A percentile compares a stretch with the other conserved stretches of the same genome.
These are phyloP conservation scores for Apiotrichum porosum DNA, from an alignment of 1,284 basidiomycete species.

Conservation along the genomic window DNA sequence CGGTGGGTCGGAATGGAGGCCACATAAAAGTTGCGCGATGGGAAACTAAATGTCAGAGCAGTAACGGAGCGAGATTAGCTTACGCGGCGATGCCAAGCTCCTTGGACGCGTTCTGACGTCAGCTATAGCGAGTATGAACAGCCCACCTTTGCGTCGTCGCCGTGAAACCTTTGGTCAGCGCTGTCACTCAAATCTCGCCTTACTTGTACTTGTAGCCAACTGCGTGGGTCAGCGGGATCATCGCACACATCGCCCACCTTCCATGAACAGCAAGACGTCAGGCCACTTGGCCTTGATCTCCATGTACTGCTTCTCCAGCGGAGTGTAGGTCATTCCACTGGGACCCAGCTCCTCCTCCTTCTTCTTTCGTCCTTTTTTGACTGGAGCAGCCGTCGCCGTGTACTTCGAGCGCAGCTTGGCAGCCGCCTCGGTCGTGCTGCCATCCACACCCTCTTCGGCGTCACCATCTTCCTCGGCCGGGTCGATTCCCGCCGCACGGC, in stretches of 20 bases:
- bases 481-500: slow-evolving; percentile 13
- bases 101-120: slow-evolving; percentile 62
- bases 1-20: slow-evolving; percentile 80
- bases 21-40: slow-evolving; percentile 70
- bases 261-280: slow-evolving; percentile 74
- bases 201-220: slow-evolving; percentile 77
- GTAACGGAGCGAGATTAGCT: slow-evolving; percentile 14
- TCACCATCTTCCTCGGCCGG: slow-evolving; percentile 11
- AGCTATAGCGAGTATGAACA: too few species aligned
- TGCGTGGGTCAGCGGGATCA: slow-evolving; percentile 13
- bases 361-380: slow-evolving; percentile 28
- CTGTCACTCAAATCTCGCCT: slow-evolving; percentile 2
- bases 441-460: slow-evolving; percentile 18
- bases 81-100: slow-evolving; percentile 69
- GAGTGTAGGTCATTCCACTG: slow-evolving; percentile 72
- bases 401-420: slow-evolving; percentile 32
- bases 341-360: slow-evolving; percentile 61
- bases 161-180: slow-evolving; percentile 60
- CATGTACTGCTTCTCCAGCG: slow-evolving; percentile 73
- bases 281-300: slow-evolving; percentile 67
- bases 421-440: slow-evolving; percentile 17
- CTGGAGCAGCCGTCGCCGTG: slow-evolving; percentile 21
- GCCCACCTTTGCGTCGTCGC: slow-evolving; percentile 75
- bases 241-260: slow-evolving; percentile 47
- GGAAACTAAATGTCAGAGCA: slow-evolving; percentile 53